Evolutionary conservation across 306 rosid species (phyloP).

Genomic region (Dryas alaskensis): DNA sequence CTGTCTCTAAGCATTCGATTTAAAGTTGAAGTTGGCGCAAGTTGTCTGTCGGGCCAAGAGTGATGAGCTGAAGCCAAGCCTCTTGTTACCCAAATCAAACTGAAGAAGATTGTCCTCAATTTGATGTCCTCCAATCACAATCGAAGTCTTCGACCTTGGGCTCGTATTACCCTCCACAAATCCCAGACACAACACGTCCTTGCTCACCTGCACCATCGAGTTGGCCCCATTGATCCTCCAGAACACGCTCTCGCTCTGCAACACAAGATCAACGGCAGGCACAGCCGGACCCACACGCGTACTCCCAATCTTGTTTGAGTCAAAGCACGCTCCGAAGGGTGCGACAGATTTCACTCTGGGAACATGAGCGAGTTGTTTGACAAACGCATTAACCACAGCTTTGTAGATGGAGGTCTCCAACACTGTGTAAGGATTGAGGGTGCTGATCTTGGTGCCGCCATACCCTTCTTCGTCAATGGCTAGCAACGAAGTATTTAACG

Average conservation of each 20-base stretch:
- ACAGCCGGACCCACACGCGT: slow-evolving; percentile 36
- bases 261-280: slow-evolving; percentile 24
- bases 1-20: too few species aligned
- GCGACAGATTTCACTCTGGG: slow-evolving; percentile 38
- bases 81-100: slow-evolving; percentile 42
- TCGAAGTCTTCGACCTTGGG: slow-evolving; percentile 34
- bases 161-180: neutral
- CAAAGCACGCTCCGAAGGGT: slow-evolving; percentile 53
- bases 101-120: slow-evolving; percentile 54
- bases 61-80: slow-evolving; percentile 57
- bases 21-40: slow-evolving; percentile 57
- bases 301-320: slow-evolving; percentile 12
- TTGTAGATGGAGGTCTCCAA: slow-evolving; percentile 56
- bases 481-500: slow-evolving; percentile 40
- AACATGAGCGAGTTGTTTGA: slow-evolving; percentile 9
- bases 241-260: slow-evolving; percentile 34
- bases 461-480: slow-evolving; percentile 32
- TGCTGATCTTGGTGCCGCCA: slow-evolving; percentile 66
- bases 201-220: slow-evolving; percentile 14
- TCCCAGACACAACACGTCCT: neutral
- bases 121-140: slow-evolving; percentile 60
- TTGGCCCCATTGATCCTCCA: slow-evolving; percentile 60
- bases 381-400: slow-evolving; percentile 37
- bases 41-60: slow-evolving; percentile 30
- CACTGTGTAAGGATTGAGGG: slow-evolving; percentile 48